Base-by-base conservation (phyloP, 441 rosid genomes). In the Pelargonium australe region DNA sequence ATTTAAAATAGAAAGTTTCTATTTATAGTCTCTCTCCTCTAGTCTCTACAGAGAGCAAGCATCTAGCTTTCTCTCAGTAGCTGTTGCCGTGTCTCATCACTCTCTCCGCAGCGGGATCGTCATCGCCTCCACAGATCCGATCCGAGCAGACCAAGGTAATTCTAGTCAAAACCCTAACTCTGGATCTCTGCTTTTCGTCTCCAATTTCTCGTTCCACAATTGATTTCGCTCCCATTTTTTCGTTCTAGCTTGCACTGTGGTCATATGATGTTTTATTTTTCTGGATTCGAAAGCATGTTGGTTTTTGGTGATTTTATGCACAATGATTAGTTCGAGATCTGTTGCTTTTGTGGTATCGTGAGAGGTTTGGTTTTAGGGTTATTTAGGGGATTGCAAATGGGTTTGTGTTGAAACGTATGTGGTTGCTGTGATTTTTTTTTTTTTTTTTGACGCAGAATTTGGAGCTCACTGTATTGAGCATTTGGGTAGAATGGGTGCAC, bases 71-170 rank as follows among this genome's bases (percentile, higher is more conserved):
- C 28, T 19, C 25, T 17, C 62, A 57, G 28, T 57, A 17, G 62
- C 62, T 57, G 62, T 57, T 57, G 62, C 28, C 16, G 62, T 57
- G 62, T 57, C 28, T 19, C 12, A 17, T 57, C 62, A 57, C 25
- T 57, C 62, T 57, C 62, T 17, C 19, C 28, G 1, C 12, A 4
- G 28, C 19, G 62, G 25, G 17, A 57, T 57, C 62, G 62, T 8
- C 62, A 5, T 4, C 19, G 20, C n/a, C 25, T 57, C 62, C 19
- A 28, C 62, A 57, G 62, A 57, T 57, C 62, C 12, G 25, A 57
- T 55, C 61, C 61, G 3, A 55, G 61, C 25, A 16, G 25, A 4
- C 25, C 23, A 7, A 57, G 62, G 62, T 57, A 16, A 14, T 47
- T 47, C 53, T 47, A 5, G 53, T 47, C 53, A 12, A 43, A 47